Evolutionary conservation across 23 red algal species (phyloP).

Genomic region (Agarophyton chilense): DNA sequence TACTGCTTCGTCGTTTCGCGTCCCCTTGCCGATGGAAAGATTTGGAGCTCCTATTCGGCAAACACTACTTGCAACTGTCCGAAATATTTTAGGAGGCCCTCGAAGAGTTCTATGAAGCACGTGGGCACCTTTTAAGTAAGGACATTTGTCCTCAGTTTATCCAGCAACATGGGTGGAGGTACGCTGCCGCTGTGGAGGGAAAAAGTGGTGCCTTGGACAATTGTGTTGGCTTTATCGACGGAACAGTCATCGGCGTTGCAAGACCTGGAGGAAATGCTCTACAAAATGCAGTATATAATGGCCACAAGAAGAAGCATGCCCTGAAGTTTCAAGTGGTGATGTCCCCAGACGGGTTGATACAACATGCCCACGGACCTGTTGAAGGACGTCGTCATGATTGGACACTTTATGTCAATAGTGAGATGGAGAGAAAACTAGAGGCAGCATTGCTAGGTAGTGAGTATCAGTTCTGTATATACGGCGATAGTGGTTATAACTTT

Average conservation of each 20-base stretch:
- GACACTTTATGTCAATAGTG: background rate
- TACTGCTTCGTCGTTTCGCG: no score
- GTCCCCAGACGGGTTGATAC: background rate
- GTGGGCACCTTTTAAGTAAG: background rate
- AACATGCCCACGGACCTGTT: background rate
- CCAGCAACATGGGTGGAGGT: background rate
- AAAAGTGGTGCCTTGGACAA: background rate
- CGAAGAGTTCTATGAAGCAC: no score
- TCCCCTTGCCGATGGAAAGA: no score
- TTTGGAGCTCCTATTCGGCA: no score
- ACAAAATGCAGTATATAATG: background rate
- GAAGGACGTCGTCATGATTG: background rate
- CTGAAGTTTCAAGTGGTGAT: background rate
- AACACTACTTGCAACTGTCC: no score
- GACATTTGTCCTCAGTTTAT: background rate
- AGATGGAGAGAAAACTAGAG: background rate
- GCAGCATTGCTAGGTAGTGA: background rate
- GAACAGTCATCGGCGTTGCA: background rate
- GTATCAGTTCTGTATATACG: background rate
- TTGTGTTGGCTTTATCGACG: background rate
- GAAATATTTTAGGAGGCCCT: no score
- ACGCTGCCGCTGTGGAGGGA: background rate
- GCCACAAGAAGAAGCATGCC: background rate
- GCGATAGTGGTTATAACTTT: background rate
- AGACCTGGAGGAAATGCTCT: background rate